These are phyloP conservation scores for Leptographium procerum DNA, from an alignment of 2,329 filamentous ascomycete species.

Conservation along the genomic window DNA sequence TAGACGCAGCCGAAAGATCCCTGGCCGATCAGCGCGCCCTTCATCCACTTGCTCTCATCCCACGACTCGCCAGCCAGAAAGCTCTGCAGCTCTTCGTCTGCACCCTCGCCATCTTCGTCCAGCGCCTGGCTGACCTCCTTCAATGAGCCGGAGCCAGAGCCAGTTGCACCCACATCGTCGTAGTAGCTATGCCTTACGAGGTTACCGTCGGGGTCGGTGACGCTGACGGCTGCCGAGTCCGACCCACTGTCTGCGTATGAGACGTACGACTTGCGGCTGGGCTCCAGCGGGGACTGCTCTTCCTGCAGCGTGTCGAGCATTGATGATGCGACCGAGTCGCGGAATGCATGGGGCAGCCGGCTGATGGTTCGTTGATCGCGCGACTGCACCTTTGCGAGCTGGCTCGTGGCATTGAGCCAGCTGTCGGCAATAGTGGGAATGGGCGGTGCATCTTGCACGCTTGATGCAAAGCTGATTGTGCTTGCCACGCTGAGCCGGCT, in stretches of 20 bases:
- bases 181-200: constrained; percentile 67
- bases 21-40: constrained; percentile 91
- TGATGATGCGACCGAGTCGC: constrained; percentile 82
- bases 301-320: constrained; percentile 84
- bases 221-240: constrained; percentile 56
- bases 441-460: constrained; percentile 82
- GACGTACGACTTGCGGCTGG: constrained; percentile 92
- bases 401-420: constrained; percentile 61
- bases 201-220: constrained; percentile 69
- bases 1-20: constrained; percentile 96
- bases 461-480: constrained; percentile 86
- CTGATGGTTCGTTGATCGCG: constrained; percentile 25
- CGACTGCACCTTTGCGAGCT: constrained; percentile 36
- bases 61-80: constrained; percentile 89
- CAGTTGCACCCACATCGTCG: constrained; percentile 41
- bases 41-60: constrained; percentile 99
- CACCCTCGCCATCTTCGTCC: constrained; percentile 82
- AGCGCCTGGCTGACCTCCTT: constrained; percentile 78
- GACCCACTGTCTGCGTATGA: constrained; percentile 68
- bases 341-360: constrained; percentile 50
- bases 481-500: constrained; percentile 89
- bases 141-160: constrained; percentile 55
- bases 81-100: constrained; percentile 77
- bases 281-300: constrained; percentile 69
- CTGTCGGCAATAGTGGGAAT: constrained; percentile 92